Evolutionary conservation across 768 basidiomycete genomes (phyloP).

Genomic region (Mycena galopus): DNA sequence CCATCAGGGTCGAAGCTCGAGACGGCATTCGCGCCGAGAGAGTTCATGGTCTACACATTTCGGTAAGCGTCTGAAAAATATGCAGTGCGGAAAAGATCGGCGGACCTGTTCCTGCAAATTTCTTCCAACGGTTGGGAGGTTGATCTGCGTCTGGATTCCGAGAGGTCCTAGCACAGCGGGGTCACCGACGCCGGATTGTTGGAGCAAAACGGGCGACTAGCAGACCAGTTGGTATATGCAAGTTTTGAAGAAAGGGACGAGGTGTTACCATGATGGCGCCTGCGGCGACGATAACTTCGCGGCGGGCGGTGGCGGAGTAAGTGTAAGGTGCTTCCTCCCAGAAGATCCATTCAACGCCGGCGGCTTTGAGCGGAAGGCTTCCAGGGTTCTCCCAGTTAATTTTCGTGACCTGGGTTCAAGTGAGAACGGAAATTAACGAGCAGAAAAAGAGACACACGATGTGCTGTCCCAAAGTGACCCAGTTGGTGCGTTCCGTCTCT

Average conservation of each 20-base stretch:
- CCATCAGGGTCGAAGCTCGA: slow-evolving; percentile 55
- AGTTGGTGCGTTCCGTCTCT: slow-evolving; percentile 59
- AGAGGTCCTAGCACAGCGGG: slow-evolving; percentile 57
- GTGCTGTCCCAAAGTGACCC: slow-evolving; percentile 61
- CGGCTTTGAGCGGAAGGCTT: slow-evolving; percentile 53
- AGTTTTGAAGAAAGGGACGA: background rate
- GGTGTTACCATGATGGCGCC: slow-evolving; percentile 61
- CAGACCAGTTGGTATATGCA: background rate
- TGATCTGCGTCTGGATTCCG: slow-evolving; percentile 60
- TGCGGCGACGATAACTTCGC: slow-evolving; percentile 67
- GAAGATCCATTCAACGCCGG: slow-evolving; percentile 62
- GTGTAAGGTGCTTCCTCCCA: slow-evolving; percentile 49
- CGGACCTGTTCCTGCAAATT: slow-evolving; percentile 69
- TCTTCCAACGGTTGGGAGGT: slow-evolving; percentile 64
- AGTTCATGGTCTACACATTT: slow-evolving; percentile 53
- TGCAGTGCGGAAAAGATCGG: background rate
- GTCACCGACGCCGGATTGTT: slow-evolving; percentile 72
- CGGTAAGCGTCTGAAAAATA: background rate
- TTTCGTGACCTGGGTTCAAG: slow-evolving; percentile 55
- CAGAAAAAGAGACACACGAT: slow-evolving; percentile 42
- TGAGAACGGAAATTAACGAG: background rate
- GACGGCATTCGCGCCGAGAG: slow-evolving; percentile 55
- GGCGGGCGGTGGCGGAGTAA: slow-evolving; percentile 57
- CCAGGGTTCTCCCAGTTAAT: slow-evolving; percentile 52
- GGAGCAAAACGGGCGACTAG: slow-evolving; percentile 62